Conservation (phyloP, 371 early-diverging fungal genomes). For the Parasitella parasitica region DNA sequence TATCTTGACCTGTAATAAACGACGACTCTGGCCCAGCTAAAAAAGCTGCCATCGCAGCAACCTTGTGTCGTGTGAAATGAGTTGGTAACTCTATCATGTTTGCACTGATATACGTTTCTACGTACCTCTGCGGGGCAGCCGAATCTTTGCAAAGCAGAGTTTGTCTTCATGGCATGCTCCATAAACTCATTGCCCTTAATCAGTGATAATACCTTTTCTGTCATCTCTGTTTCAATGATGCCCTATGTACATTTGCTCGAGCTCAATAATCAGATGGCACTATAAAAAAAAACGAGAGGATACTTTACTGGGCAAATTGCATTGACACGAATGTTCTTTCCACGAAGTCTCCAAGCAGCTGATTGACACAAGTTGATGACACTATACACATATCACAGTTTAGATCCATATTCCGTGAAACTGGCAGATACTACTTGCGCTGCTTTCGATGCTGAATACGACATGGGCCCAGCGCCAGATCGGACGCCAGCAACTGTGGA, state of each 20-base stretch:
- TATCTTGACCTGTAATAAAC: conserved; percentile 10
- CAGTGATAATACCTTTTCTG: conserved; percentile 9
- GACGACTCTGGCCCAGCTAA: conserved; percentile 2
- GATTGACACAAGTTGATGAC: conserved; percentile 54
- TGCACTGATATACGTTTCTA: too few species aligned
- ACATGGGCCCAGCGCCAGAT: conserved; percentile 42
- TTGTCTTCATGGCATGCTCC: not conserved
- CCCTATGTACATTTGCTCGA: too few species aligned
- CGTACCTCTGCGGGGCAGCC: not conserved
- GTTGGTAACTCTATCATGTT: too few species aligned
- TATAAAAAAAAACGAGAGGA: too few species aligned
- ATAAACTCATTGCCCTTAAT: not conserved
- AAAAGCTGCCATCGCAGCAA: conserved; percentile 1
- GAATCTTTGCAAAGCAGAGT: not conserved
- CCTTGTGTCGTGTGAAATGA: too few species aligned
- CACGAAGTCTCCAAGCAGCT: conserved; percentile 39
- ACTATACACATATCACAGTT: conserved; percentile 13
- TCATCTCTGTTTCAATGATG: conserved; percentile 58
- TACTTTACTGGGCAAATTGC: conserved; percentile 51
- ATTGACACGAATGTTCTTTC: conserved; percentile 53
- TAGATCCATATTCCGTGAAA: not conserved
- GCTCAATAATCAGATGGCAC: too few species aligned
- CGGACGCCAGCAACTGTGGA: conserved; percentile 50
- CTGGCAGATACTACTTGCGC: conserved; percentile 13
- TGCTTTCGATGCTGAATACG: conserved; percentile 49